Evolutionary conservation across 805 yeast genomes (phyloP), one percentile per base, ranked within the genome.

Genomic region (Candida dendrica): DNA sequence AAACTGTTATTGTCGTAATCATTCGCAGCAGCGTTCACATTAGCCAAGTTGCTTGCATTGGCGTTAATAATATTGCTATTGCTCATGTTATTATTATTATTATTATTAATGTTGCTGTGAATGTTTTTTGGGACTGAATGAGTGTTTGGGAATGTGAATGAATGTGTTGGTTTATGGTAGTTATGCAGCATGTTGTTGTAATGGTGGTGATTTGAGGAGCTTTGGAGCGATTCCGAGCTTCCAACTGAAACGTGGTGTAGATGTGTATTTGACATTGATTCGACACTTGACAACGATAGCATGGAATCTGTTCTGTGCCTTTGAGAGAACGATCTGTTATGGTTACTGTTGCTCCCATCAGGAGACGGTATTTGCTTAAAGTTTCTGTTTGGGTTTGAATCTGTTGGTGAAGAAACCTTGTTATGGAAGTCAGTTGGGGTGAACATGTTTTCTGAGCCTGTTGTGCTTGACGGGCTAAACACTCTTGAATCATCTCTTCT

Each of bases 101-200:
- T 43, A 27, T 41, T 37, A 32, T 42, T 42, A 6, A 42, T 37
- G 15, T 35, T 40, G 37, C 34, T 19, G 40, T 39, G 32, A 31
- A 39, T 38, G 41, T 34, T 38, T 35, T 37, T 38, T 2, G 33
- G 15, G 22, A 18, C 32, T 6, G 27, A 34, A 8, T 27, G 30
- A 31, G 15, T 29, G 24, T 11, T 22, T 36, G 34, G 34, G 34
- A 32, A 32, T 9, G 34, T 32, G 15, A 24, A 34, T 13, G 13
- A 15, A 8, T 26, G 30, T 27, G 17, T 34, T 17, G 47, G 47
- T 19, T 42, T 43, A 30, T 49, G 47, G 13, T 39, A 37, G 20
- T 40, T 40, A 38, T 41, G 47, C 20, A 52, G 33, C 55, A 49
- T 46, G 29, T 35, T 45, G 30, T 48, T 49, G 38, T 50, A 50